phyloP scores from a whole-genome alignment of 2,329 filamentous ascomycete genomes.

The Penicillium griseofulvum region DNA sequence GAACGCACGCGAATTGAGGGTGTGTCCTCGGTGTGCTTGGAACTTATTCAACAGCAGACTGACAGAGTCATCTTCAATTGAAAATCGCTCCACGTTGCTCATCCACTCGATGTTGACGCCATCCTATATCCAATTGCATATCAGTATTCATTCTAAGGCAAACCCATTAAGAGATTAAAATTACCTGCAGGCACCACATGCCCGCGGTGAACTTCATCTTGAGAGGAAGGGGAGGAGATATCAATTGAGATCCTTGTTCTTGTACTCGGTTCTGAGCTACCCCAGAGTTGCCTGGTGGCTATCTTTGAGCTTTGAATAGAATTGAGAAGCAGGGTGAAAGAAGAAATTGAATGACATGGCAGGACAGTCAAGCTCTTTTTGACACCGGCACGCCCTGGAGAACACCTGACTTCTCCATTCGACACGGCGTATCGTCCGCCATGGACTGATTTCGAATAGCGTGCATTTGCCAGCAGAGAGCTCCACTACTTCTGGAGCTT shows the following conservation, averaged over 20 bases:
- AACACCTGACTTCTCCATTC: slow-evolving; percentile 4
- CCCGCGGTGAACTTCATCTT: slow-evolving; percentile 45
- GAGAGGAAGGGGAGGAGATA: background rate
- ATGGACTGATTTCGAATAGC: slow-evolving; percentile 8
- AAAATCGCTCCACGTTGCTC: slow-evolving; percentile 40
- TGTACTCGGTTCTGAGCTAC: background rate
- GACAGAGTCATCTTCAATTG: slow-evolving; percentile 31
- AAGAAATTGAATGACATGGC: background rate
- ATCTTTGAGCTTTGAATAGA: background rate
- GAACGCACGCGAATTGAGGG: slow-evolving; percentile 36
- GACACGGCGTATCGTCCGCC: slow-evolving; percentile 15
- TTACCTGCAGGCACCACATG: slow-evolving; percentile 40
- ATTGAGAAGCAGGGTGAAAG: background rate
- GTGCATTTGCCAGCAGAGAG: background rate
- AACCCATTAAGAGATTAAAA: background rate
- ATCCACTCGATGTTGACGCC: slow-evolving; percentile 43
- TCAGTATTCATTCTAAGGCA: background rate
- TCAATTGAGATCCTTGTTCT: background rate
- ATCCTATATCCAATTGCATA: slow-evolving; percentile 23
- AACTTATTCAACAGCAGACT: slow-evolving; percentile 39
- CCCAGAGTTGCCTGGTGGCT: background rate
- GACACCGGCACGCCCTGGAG: background rate
- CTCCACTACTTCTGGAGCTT: slow-evolving; percentile 4
- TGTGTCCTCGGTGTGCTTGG: slow-evolving; percentile 41
- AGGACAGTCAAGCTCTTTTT: background rate